Evolutionary conservation across 2,329 filamentous ascomycete species (phyloP), one percentile per base, ranked within the genome.

Genomic region (Nigrospora oryzae): DNA sequence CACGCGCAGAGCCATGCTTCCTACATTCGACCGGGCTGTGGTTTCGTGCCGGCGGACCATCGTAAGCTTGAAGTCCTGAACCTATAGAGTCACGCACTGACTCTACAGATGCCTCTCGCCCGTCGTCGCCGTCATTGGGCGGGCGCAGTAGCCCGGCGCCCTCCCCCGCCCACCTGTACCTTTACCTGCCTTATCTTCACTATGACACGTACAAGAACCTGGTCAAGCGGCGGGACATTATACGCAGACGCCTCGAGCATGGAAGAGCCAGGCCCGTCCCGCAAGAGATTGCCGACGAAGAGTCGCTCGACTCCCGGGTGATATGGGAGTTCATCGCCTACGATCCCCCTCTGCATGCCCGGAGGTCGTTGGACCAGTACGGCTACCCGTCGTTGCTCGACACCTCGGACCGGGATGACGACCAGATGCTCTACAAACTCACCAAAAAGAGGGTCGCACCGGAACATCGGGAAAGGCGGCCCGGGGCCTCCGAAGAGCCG

Each of bases 381-480:
- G 78, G 76, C 0, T 82, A 83, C 44, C 79, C 79, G 0, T 78
- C 76, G 3, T 62, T 84, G 0, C 65, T 71, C 11, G 79, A 83
- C 32, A 83, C 80, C 0, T 63, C 76, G 36, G 74, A 77, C 0
- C 65, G 80, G 15, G 81, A 84, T 36, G 77, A 81, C 37, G 80
- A 84, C 36, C 80, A 84, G 56, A 83, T 84, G 75, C 61, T 84
- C 7, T 84, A 83, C 58, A 84, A 84, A 51, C 62, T 83, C 2
- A 81, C 77, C 2, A 80, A 78, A 51, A 64, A 74, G 45, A 60
- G 70, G 3, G 46, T 52, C 2, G 54, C 53, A 34, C 30, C 50
- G 51, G 45, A 43, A 36, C 2, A 16, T 16, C 34, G 35, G 37
- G 38, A 43, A 13, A 16, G 42, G 12, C 30, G 41, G 16, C 28